Conservation (phyloP, 2,329 filamentous ascomycete species). For the Aspergillus sp. region DNA sequence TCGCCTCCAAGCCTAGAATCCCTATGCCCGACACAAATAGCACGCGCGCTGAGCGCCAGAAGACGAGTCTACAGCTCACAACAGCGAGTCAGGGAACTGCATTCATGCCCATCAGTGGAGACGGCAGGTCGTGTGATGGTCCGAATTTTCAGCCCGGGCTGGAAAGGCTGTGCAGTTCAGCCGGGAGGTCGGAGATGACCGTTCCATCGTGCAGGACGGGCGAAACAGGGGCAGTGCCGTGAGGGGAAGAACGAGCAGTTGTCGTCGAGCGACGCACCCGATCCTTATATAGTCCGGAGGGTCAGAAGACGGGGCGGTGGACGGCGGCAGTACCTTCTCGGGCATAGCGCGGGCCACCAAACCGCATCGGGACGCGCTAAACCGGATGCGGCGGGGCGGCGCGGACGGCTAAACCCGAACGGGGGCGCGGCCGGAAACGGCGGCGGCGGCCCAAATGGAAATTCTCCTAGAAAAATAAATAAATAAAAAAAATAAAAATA, state of each 20-base stretch:
- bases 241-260: constrained; percentile 11
- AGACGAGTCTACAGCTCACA: constrained; percentile 4
- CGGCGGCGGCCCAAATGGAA: constrained; percentile 11
- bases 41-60: constrained; percentile 9
- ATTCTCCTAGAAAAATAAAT: no score
- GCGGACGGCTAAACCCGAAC: constrained; percentile 11
- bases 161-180: constrained; percentile 2
- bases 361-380: constrained; percentile 10
- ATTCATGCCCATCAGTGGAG: constrained; percentile 10
- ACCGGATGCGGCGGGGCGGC: constrained; percentile 5
- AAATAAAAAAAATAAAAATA: no score
- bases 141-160: constrained; percentile 12
- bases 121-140: constrained; percentile 13
- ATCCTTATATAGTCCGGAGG: constrained; percentile 8
- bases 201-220: constrained; percentile 5
- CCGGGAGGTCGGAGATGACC: constrained; percentile 5
- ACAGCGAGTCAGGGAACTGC: constrained; percentile 13
- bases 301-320: constrained; percentile 10
- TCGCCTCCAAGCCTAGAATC: constrained; percentile 8
- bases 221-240: constrained; percentile 10
- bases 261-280: constrained; percentile 12
- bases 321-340: constrained; percentile 10
- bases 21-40: neutral
- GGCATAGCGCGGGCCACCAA: constrained; percentile 10
- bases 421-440: constrained; percentile 11